phyloP scores from a whole-genome alignment of 2,329 filamentous ascomycete genomes.

The Orbilia blumenaviensis region DNA sequence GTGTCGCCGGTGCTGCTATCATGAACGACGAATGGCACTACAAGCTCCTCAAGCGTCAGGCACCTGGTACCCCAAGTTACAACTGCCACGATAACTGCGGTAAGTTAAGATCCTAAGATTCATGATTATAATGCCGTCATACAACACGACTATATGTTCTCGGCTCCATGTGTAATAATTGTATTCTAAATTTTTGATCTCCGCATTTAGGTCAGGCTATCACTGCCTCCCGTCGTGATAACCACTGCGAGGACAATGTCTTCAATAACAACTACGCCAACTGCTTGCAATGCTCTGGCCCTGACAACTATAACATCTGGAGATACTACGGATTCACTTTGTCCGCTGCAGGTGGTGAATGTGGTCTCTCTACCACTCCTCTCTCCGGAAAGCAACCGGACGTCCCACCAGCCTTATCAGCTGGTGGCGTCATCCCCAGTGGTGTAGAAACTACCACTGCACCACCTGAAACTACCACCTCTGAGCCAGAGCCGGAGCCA shows the following conservation, averaged over 20 bases:
- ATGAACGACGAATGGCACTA: constrained; percentile 49
- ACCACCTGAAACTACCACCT: constrained; percentile 21
- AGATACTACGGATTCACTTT: constrained; percentile 62
- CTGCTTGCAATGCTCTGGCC: constrained; percentile 63
- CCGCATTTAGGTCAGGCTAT: constrained; percentile 59
- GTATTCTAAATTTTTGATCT: neutral
- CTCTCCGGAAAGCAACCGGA: constrained; percentile 29
- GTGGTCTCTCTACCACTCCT: constrained; percentile 56
- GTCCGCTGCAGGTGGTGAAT: constrained; percentile 59
- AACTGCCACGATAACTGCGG: constrained; percentile 67
- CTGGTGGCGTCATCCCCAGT: constrained; percentile 36
- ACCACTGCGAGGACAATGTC: constrained; percentile 61
- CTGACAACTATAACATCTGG: constrained; percentile 63
- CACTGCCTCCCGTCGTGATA: constrained; percentile 59
- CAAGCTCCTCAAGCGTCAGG: constrained; percentile 63
- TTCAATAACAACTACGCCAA: constrained; percentile 63
- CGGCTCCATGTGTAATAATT: constrained; percentile 7
- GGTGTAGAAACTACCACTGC: constrained; percentile 17
- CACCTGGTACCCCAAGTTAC: constrained; percentile 63
- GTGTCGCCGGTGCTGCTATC: constrained; percentile 39
- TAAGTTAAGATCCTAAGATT: too few species aligned
- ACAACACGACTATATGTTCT: too few species aligned
- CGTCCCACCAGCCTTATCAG: constrained; percentile 28
- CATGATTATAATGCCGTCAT: too few species aligned
- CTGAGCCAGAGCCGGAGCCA: neutral